Conservation (phyloP, 75 land plant species). For the Cupressus sempervirens region DNA sequence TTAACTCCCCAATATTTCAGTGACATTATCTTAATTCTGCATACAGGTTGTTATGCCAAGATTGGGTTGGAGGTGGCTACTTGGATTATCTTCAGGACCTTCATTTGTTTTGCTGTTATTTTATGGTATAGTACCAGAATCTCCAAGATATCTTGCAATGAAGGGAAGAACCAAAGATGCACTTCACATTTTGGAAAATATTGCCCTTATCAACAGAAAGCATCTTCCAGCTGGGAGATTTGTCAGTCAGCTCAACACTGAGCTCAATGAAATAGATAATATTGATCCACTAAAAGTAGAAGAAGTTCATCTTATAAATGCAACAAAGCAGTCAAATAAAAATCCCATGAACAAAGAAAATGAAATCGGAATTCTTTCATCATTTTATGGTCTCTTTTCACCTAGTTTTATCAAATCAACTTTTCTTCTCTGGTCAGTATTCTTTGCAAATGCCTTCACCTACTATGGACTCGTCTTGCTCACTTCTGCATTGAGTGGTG, state of each 20-base stretch:
- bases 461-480: conserved; percentile 90
- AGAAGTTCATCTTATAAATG: background rate
- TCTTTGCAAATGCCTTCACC: conserved; percentile 86
- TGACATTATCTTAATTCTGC: background rate
- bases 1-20: background rate
- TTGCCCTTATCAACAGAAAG: conserved; percentile 49
- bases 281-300: background rate
- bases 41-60: conserved; percentile 77
- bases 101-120: conserved; percentile 64
- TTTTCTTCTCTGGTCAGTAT: conserved; percentile 71
- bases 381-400: conserved; percentile 53
- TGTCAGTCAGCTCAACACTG: conserved; percentile 24
- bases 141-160: conserved; percentile 68
- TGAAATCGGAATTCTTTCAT: conserved; percentile 25
- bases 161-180: conserved; percentile 62
- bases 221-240: conserved; percentile 62
- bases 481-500: conserved; percentile 57
- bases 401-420: conserved; percentile 66
- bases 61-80: conserved; percentile 91
- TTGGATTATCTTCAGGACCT: conserved; percentile 73
- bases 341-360: background rate
- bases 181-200: conserved; percentile 39
- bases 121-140: conserved; percentile 67
- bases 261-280: conserved; percentile 10
- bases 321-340: background rate